Evolutionary conservation across 441 rosid species (phyloP), one percentile per base, ranked within the genome.

Genomic region (Erysimum pusillum): DNA sequence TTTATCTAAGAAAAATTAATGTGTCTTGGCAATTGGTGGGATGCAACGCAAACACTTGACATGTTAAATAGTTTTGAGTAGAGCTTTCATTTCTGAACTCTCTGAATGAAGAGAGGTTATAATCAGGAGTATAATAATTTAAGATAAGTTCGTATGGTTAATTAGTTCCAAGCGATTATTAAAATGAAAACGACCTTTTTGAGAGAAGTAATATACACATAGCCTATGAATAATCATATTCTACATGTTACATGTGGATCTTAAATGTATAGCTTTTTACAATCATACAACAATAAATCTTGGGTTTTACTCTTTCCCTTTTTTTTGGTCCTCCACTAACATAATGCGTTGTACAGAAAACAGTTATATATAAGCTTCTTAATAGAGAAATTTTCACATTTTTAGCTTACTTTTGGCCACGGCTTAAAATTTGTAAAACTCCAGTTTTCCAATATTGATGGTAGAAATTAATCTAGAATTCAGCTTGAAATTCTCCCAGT

Each of bases 211-310:
- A n/a, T 35, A 38, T 42, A 56, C 20, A 25, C 39, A 38, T 62
- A 62, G 18, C 14, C 61, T 52, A 72, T 63, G 45, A 63, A 63
- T 41, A 39, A 73, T 18, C 41, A 61, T 62, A 72, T 49, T 44
- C 13, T 61, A 49, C 8, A 31, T 42, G 17, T 42, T 54, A 62
- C 56, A 73, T 63, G 76, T 73, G 63, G 63, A 63, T 57, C n/a
- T 64, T 63, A 18, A 32, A 64, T 32, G 31, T n/a, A 44, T 44
- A 62, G 31, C 49, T 32, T 74, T 63, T 56, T 45, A 65, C 36
- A 74, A 64, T 74, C 72, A 74, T 74, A 65, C 32, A 35, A 56
- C 72, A 64, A 65, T 74, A 65, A 74, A 56, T 65, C 78, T 74
- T 74, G 51, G 48, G 51, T 46, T 65, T 74, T 56, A 74, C 78